These are phyloP conservation scores for Didymella lethalis DNA, from an alignment of 2,329 filamentous ascomycete species.

Conservation along the genomic window DNA sequence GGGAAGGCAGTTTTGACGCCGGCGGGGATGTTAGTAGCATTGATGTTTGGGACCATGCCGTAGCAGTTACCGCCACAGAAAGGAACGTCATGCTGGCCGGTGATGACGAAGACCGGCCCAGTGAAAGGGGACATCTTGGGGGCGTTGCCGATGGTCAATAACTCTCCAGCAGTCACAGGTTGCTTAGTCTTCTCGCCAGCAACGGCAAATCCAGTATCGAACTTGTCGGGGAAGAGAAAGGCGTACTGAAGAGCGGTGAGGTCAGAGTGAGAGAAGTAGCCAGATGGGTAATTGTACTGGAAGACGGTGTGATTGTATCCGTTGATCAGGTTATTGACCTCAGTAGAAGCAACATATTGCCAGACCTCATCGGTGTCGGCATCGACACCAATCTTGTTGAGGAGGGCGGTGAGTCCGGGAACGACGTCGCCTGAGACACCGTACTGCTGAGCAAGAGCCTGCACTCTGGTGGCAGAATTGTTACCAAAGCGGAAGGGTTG, in stretches of 20 bases:
- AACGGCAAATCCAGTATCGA: slow-evolving; percentile 63
- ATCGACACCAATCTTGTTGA: slow-evolving; percentile 26
- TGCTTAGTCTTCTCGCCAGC: slow-evolving; percentile 59
- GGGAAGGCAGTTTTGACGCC: slow-evolving; percentile 54
- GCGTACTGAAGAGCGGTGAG: slow-evolving; percentile 61
- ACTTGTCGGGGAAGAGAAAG: slow-evolving; percentile 59
- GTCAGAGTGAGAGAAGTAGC: slow-evolving; percentile 62
- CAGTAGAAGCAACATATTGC: slow-evolving; percentile 41
- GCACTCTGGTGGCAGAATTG: slow-evolving; percentile 25
- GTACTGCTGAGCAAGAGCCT: slow-evolving; percentile 22
- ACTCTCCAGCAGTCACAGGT: slow-evolving; percentile 65
- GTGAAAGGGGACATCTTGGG: slow-evolving; percentile 52
- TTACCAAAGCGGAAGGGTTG: slow-evolving; percentile 53
- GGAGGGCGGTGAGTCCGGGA: slow-evolving; percentile 28
- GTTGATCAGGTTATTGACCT: slow-evolving; percentile 41
- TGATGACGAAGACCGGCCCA: slow-evolving; percentile 67
- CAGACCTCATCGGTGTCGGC: slow-evolving; percentile 33
- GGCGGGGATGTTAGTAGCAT: slow-evolving; percentile 56
- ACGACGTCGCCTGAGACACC: slow-evolving; percentile 25
- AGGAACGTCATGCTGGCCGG: slow-evolving; percentile 60
- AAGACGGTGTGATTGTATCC: slow-evolving; percentile 39
- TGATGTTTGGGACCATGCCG: slow-evolving; percentile 49
- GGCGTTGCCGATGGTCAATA: slow-evolving; percentile 62
- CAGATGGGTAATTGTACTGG: slow-evolving; percentile 50
- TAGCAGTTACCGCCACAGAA: slow-evolving; percentile 70